These are phyloP conservation scores for Suillus sp. DNA, from an alignment of 768 basidiomycete species.

Conservation along the genomic window DNA sequence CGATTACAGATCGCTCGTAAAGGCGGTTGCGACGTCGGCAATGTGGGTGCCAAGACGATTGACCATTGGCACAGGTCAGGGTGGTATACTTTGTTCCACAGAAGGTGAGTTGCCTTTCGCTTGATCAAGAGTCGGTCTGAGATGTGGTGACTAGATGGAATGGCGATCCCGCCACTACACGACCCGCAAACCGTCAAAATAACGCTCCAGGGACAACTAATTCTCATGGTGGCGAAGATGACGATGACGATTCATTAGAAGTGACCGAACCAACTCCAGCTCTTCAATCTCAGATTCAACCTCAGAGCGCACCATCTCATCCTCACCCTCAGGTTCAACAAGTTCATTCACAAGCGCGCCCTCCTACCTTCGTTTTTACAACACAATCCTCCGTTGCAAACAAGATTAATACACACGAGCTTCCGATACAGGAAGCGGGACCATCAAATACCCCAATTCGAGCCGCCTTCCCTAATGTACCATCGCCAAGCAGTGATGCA, in stretches of 20 bases:
- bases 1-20: constrained; percentile 67
- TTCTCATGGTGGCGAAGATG: constrained; percentile 49
- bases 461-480: constrained; percentile 15
- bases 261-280: constrained; percentile 37
- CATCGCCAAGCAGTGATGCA: constrained; percentile 37
- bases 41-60: constrained; percentile 69
- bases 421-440: constrained; percentile 22
- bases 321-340: constrained; percentile 42
- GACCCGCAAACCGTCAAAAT: constrained; percentile 44
- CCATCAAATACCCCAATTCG: constrained; percentile 23
- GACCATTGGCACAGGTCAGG: constrained; percentile 80
- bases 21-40: constrained; percentile 69
- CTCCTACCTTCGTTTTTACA: constrained; percentile 20
- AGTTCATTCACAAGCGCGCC: constrained; percentile 30
- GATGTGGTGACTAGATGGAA: constrained; percentile 52
- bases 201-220: constrained; percentile 34
- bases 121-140: constrained; percentile 18
- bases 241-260: constrained; percentile 52
- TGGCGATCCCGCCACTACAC: constrained; percentile 62
- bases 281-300: constrained; percentile 37
- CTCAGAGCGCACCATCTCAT: constrained; percentile 34
- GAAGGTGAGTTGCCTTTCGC: constrained; percentile 44
- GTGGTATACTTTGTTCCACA: constrained; percentile 76
- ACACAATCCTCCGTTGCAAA: constrained; percentile 21
- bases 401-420: constrained; percentile 20